Evolutionary conservation across 257 asterid genomes (phyloP).

Genomic region (Fraxinus excelsior): DNA sequence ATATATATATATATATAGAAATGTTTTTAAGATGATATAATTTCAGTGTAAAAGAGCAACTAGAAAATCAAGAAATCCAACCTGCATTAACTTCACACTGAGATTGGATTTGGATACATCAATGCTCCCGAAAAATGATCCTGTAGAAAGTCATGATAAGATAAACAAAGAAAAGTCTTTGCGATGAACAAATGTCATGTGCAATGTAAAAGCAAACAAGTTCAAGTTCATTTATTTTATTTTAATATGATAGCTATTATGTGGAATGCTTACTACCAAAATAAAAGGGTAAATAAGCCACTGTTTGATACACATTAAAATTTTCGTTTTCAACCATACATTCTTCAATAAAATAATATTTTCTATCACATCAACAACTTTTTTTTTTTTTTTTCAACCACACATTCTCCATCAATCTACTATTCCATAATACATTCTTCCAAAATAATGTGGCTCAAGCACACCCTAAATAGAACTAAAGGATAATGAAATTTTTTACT

Average conservation of each 20-base stretch:
- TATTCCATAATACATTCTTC: too few relatives aligned
- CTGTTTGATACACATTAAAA: too few relatives aligned
- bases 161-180: slow-evolving; percentile 12
- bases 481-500: too few relatives aligned
- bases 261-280: background rate
- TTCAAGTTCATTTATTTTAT: background rate
- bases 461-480: slow-evolving; percentile 4
- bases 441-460: too few relatives aligned
- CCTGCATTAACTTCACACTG: slow-evolving; percentile 91
- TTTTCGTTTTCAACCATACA: too few relatives aligned
- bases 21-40: background rate
- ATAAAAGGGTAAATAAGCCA: slow-evolving; percentile 10
- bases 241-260: too few relatives aligned
- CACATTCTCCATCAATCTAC: too few relatives aligned
- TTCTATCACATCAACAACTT: too few relatives aligned
- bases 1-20: background rate
- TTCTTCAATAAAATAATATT: too few relatives aligned
- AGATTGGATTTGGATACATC: slow-evolving; percentile 76
- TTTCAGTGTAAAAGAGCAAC: background rate
- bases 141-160: slow-evolving; percentile 41
- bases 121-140: slow-evolving; percentile 76
- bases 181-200: background rate
- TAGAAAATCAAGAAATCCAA: slow-evolving; percentile 34
- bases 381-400: too few relatives aligned
- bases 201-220: background rate